phyloP scores from a whole-genome alignment of 768 basidiomycete species.

The Lentinus tigrinus region DNA sequence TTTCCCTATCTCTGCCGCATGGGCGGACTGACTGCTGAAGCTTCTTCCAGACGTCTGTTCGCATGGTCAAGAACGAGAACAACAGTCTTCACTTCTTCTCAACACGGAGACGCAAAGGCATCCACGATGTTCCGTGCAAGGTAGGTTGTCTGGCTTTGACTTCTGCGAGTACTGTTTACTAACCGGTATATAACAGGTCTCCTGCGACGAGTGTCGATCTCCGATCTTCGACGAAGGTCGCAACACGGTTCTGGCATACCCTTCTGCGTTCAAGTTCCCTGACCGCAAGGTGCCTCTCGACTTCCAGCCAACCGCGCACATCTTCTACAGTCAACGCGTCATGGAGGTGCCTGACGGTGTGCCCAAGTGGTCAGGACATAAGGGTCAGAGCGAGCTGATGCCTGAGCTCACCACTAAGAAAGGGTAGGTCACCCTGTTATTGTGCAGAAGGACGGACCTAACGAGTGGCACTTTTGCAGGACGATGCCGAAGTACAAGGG shows the following conservation, averaged over 20 bases:
- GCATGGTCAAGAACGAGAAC: slow-evolving; percentile 28
- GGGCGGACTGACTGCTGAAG: not conserved
- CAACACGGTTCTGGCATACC: slow-evolving; percentile 32
- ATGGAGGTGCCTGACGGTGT: slow-evolving; percentile 32
- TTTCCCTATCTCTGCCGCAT: too few relatives aligned
- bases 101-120: slow-evolving; percentile 19
- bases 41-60: slow-evolving; percentile 27
- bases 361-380: slow-evolving; percentile 32
- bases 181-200: slow-evolving; percentile 12
- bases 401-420: slow-evolving; percentile 23
- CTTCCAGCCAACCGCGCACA: slow-evolving; percentile 31
- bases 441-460: not conserved
- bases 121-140: slow-evolving; percentile 33
- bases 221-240: slow-evolving; percentile 35
- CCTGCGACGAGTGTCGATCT: slow-evolving; percentile 31
- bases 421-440: slow-evolving; percentile 18
- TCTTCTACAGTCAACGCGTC: slow-evolving; percentile 29
- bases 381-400: slow-evolving; percentile 26
- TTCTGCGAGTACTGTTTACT: not conserved
- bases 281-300: slow-evolving; percentile 24
- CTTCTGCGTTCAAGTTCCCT: slow-evolving; percentile 29
- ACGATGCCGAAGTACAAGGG: slow-evolving; percentile 26
- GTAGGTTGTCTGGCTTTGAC: slow-evolving; percentile 11
- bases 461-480: not conserved
- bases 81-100: slow-evolving; percentile 33